Conservation (phyloP, 331 rosid species). For the Telfairia occidentalis region DNA sequence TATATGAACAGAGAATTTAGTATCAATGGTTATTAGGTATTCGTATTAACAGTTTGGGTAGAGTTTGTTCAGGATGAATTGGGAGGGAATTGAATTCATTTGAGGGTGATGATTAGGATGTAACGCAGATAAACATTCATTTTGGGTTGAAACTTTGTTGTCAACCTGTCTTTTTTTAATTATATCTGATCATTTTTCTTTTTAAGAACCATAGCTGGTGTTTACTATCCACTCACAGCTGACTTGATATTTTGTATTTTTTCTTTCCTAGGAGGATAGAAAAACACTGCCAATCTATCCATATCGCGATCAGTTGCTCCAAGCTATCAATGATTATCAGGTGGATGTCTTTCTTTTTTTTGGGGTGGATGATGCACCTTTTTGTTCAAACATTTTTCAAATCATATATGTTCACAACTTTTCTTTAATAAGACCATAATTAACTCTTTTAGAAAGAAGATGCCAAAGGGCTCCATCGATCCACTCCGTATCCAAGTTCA, state of each 20-base stretch:
- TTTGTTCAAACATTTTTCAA: not conserved
- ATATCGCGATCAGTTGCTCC: conserved; percentile 66
- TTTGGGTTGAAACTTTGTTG: not conserved
- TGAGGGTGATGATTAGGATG: not conserved
- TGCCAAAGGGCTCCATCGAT: not conserved
- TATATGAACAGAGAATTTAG: not conserved
- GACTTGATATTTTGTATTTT: conserved; percentile 4
- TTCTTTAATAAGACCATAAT: not conserved
- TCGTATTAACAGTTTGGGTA: not conserved
- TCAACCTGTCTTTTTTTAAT: not conserved
- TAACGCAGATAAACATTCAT: not conserved
- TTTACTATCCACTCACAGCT: not conserved
- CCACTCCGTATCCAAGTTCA: not conserved
- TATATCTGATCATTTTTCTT: not conserved
- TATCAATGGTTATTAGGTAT: not conserved
- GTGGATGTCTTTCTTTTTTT: conserved; percentile 19
- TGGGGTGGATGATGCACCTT: not conserved
- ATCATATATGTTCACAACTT: not conserved
- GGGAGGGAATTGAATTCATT: not conserved
- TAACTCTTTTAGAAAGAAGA: not conserved
- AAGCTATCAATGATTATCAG: conserved; percentile 78
- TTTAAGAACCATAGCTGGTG: not conserved
- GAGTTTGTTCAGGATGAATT: not conserved
- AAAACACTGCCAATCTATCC: conserved; percentile 62
- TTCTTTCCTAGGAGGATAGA: conserved; percentile 53